Evolutionary conservation across 441 rosid genomes (phyloP).

Genomic region (Erodium chrysanthum): DNA sequence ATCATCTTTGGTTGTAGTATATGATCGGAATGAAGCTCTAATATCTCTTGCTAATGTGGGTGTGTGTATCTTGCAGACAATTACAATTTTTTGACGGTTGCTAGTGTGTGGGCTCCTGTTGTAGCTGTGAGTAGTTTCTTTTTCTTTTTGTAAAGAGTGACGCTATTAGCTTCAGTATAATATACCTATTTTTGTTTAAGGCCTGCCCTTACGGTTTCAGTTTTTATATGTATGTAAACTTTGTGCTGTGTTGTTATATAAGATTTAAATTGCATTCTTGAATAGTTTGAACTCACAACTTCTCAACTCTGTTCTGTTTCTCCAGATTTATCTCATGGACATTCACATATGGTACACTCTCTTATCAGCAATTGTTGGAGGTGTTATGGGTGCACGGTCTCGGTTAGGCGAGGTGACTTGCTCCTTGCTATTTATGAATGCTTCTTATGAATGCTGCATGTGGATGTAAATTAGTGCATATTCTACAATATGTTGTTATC

Average conservation of each 20-base stretch:
- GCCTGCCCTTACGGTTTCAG: not conserved
- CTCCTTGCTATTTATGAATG: constrained; percentile 5
- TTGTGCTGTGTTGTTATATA: constrained; percentile 3
- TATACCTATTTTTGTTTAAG: not conserved
- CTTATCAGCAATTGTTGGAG: constrained; percentile 90
- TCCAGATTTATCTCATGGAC: constrained; percentile 93
- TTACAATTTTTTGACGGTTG: constrained; percentile 68
- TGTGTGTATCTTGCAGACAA: constrained; percentile 53
- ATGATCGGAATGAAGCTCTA: not conserved
- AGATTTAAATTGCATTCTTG: not conserved
- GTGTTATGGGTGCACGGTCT: constrained; percentile 97
- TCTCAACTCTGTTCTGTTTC: constrained; percentile 3
- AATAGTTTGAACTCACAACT: not conserved
- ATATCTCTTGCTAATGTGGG: constrained; percentile 17
- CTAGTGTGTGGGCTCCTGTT: constrained; percentile 97
- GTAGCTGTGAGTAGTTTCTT: constrained; percentile 63
- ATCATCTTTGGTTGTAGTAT: not conserved
- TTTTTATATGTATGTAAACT: not conserved
- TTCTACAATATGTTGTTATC: constrained; percentile 1
- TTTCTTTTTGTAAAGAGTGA: constrained; percentile 9
- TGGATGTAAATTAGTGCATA: not conserved
- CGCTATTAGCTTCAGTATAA: not conserved
- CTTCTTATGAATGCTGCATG: not conserved
- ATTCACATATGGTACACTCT: constrained; percentile 90
- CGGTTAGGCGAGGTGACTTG: constrained; percentile 90